Conservation (phyloP, 1,139 yeast species). For the Blastobotrys aristatus region DNA sequence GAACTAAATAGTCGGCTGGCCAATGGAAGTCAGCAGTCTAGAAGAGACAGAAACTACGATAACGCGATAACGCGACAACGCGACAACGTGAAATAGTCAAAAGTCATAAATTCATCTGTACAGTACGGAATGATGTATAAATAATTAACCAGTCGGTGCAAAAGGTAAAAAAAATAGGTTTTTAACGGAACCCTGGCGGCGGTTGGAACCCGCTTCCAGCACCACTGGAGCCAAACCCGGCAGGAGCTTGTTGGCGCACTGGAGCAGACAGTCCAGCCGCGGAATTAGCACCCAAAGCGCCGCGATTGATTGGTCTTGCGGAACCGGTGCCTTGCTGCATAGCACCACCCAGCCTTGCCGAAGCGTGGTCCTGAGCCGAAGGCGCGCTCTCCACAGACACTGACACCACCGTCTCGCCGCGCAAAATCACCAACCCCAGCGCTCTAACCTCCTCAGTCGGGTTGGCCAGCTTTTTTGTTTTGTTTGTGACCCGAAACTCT, state of each 20-base stretch:
- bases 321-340: constrained; percentile 42
- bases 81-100: too few relatives aligned
- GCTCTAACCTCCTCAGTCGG: constrained; percentile 58
- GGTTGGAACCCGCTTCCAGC: constrained; percentile 30
- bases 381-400: constrained; percentile 81
- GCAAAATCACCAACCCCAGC: constrained; percentile 72
- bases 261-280: constrained; percentile 29
- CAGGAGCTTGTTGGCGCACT: constrained; percentile 26
- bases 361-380: constrained; percentile 38
- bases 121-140: too few relatives aligned
- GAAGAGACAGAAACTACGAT: too few relatives aligned
- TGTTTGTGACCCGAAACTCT: constrained; percentile 72
- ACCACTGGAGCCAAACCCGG: constrained; percentile 25
- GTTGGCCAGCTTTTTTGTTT: constrained; percentile 38
- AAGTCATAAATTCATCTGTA: too few relatives aligned
- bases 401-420: constrained; percentile 89
- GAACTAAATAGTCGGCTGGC: too few relatives aligned
- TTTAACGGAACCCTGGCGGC: constrained; percentile 14
- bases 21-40: too few relatives aligned
- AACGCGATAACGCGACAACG: too few relatives aligned
- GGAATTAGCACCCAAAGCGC: constrained; percentile 13
- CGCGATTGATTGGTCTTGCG: constrained; percentile 40
- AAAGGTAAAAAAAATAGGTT: too few relatives aligned
- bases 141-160: too few relatives aligned
- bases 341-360: constrained; percentile 4